These are phyloP conservation scores for Lactarius trivialis DNA, from an alignment of 768 basidiomycete genomes.

Conservation along the genomic window DNA sequence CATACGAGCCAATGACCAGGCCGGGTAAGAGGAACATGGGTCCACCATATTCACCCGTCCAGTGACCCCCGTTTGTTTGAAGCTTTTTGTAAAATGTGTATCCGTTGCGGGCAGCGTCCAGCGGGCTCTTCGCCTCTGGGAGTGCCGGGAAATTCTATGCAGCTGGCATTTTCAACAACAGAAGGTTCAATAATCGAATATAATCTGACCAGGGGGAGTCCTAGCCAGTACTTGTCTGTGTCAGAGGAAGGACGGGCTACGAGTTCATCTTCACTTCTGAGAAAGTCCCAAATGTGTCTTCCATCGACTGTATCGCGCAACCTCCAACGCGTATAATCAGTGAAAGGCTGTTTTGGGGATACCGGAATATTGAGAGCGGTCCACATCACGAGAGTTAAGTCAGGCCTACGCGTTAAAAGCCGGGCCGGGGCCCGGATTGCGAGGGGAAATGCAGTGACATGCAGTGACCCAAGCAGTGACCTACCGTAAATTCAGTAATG, in stretches of 20 bases:
- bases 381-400: too few species aligned
- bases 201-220: conserved; percentile 57
- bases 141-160: conserved; percentile 59
- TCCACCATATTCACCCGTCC: conserved; percentile 91
- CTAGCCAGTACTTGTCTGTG: conserved; percentile 86
- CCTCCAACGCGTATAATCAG: conserved; percentile 78
- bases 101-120: conserved; percentile 81
- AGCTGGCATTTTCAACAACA: conserved; percentile 7
- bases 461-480: too few species aligned
- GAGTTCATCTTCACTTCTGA: conserved; percentile 55
- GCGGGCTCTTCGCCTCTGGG: conserved; percentile 54
- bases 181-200: not conserved
- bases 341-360: conserved; percentile 54
- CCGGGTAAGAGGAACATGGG: conserved; percentile 84
- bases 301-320: conserved; percentile 70
- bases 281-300: conserved; percentile 81
- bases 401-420: too few species aligned
- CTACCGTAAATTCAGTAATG: too few species aligned
- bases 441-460: too few species aligned
- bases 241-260: conserved; percentile 68
- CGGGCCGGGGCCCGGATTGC: too few species aligned
- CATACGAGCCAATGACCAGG: conserved; percentile 92
- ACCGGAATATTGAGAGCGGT: conserved; percentile 44
- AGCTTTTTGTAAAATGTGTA: conserved; percentile 85
- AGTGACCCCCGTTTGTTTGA: conserved; percentile 89